phyloP scores from a whole-genome alignment of 805 yeast genomes.

The Candida coquimbonensis region DNA sequence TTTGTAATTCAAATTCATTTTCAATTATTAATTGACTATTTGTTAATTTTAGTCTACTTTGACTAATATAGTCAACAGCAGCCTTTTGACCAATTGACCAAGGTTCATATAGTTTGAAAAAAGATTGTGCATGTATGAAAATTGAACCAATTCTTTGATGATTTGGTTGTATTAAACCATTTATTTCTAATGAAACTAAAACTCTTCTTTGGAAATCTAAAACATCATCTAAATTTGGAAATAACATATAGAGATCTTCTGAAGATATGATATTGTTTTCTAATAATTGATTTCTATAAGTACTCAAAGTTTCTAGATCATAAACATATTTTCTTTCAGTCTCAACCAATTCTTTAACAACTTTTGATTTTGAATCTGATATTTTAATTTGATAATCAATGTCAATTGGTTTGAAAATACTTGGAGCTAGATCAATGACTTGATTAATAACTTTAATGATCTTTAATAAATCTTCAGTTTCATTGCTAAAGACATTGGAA shows the following conservation, averaged over 20 bases:
- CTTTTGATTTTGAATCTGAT: conserved; percentile 62
- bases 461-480: conserved; percentile 68
- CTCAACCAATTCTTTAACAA: conserved; percentile 75
- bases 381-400: conserved; percentile 23
- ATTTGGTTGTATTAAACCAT: conserved; percentile 63
- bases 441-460: conserved; percentile 67
- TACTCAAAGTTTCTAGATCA: conserved; percentile 70
- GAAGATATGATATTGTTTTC: conserved; percentile 61
- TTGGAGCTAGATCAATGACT: conserved; percentile 50
- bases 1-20: conserved; percentile 83
- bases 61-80: conserved; percentile 71
- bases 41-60: conserved; percentile 47
- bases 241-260: conserved; percentile 72
- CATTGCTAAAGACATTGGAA: conserved; percentile 80
- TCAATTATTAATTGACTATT: conserved; percentile 55
- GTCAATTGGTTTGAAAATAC: conserved; percentile 29
- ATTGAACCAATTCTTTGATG: conserved; percentile 85
- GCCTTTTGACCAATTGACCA: conserved; percentile 89
- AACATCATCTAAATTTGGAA: conserved; percentile 78
- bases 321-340: conserved; percentile 92
- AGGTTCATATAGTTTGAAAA: conserved; percentile 84
- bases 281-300: conserved; percentile 62
- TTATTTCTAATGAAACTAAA: conserved; percentile 82
- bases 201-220: conserved; percentile 91
- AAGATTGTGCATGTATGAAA: conserved; percentile 77